Evolutionary conservation across 192 early-diverging fungal genomes (phyloP).

Genomic region (Diversispora eburnea): DNA sequence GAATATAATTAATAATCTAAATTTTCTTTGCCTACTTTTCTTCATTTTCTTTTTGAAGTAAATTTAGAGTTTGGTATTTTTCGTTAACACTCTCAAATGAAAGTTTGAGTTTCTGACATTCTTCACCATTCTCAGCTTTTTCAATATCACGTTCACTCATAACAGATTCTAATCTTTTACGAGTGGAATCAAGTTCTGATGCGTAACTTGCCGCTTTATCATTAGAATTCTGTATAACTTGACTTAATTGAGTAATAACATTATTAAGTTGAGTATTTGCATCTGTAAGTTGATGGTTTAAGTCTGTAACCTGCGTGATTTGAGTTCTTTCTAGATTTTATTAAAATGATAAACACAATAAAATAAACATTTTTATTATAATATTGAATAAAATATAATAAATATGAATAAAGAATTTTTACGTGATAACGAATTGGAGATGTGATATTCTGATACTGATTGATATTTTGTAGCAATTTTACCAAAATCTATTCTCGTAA

Average conservation of each 20-base stretch:
- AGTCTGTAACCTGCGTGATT: background rate
- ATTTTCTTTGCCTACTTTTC: conserved; percentile 19
- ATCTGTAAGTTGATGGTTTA: background rate
- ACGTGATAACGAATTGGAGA: background rate
- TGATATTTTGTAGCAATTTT: background rate
- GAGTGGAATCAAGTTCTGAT: background rate
- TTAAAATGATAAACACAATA: background rate
- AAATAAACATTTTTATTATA: too few species aligned
- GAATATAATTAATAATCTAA: background rate
- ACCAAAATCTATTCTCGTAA: background rate
- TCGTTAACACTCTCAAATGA: background rate
- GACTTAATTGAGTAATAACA: background rate
- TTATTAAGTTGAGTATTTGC: background rate
- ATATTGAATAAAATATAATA: too few species aligned
- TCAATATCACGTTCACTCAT: background rate
- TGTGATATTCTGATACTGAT: background rate
- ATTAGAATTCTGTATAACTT: background rate
- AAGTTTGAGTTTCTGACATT: conserved; percentile 2
- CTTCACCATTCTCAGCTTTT: background rate
- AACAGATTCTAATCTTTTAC: background rate
- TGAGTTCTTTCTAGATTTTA: background rate
- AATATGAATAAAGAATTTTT: background rate
- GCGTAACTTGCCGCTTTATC: background rate
- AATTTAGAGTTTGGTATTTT: background rate
- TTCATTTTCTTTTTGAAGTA: conserved; percentile 1